A percentile compares a stretch with the other conserved stretches of the same genome.
phyloP scores from a whole-genome alignment of 2,329 filamentous ascomycete species.

The Phialophora tarda region DNA sequence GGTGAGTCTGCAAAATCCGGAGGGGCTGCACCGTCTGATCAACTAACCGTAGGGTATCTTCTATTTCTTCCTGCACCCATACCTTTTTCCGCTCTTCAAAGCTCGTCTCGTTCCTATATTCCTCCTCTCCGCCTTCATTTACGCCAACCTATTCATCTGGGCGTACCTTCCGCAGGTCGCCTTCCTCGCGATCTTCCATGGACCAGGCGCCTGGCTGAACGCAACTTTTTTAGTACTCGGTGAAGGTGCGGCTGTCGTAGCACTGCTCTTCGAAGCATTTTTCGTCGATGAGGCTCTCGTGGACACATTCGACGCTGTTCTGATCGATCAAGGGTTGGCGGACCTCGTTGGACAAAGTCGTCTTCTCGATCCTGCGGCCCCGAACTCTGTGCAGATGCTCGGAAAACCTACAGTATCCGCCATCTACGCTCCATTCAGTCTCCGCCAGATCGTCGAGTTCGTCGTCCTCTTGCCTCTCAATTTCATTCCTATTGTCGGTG shows the following conservation, averaged over 20 bases:
- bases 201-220: slow-evolving; percentile 84
- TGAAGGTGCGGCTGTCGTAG: slow-evolving; percentile 66
- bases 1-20: slow-evolving; percentile 43
- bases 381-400: slow-evolving; percentile 76
- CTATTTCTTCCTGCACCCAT: slow-evolving; percentile 78
- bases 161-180: slow-evolving; percentile 87
- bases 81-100: slow-evolving; percentile 80
- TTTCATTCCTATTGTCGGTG: slow-evolving; percentile 81
- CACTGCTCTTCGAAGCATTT: slow-evolving; percentile 76
- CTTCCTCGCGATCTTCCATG: slow-evolving; percentile 88
- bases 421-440: slow-evolving; percentile 84
- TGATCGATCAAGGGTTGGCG: slow-evolving; percentile 74
- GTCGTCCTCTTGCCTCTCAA: slow-evolving; percentile 80
- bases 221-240: slow-evolving; percentile 81
- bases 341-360: slow-evolving; percentile 71
- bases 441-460: slow-evolving; percentile 89
- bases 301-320: slow-evolving; percentile 82
- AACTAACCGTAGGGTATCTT: slow-evolving; percentile 66
- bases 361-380: slow-evolving; percentile 66
- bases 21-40: slow-evolving; percentile 8
- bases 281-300: slow-evolving; percentile 80
- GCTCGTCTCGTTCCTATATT: slow-evolving; percentile 79
- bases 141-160: slow-evolving; percentile 85
- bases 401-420: slow-evolving; percentile 79
- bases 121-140: slow-evolving; percentile 80